Evolutionary conservation across 805 yeast species (phyloP), one percentile per base, ranked within the genome.

Genomic region (Zygosaccharomyces bisporus): DNA sequence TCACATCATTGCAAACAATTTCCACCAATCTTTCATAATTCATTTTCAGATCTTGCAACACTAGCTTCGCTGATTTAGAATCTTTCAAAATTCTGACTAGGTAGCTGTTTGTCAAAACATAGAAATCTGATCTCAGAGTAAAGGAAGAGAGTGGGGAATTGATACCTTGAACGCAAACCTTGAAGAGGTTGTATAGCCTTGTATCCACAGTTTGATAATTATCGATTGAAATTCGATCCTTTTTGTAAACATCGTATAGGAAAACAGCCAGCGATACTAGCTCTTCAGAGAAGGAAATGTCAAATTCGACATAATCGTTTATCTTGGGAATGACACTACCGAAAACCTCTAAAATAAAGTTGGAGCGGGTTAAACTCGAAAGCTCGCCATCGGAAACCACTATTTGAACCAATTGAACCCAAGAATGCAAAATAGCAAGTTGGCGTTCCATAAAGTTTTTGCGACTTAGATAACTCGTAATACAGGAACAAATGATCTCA

Each of bases 391-490:
- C 89, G 4, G 79, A 71, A 4, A 86, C 79, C 35, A 87, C 65
- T 3, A 88, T 79, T 49, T 88, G 87, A 18, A 87, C 80, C 39
- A 90, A 63, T 52, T 81, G 83, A 17, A 82, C 81, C 98, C 98
- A 91, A 0, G 95, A 77, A 56, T 82, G 87, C 21, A 91, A 66
- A 45, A 83, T 78, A 10, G 74, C 66, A 37, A 83, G 66, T 49
- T 84, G 93, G 6, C 71, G 68, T 1, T 71, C 61, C 48, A 73
- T 73, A 52, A 79, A 73, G 31, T 71, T 70, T 34, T 70, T 69
- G 33, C 68, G 69, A n/a, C 77, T 65, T 10, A 77, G 55, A 18
- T 71, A 69, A 52, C 75, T 75, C 0, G 70, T 66, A 23, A 81
- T 54, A 42, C 72, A 71, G 4, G 53, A 42, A 41, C 34, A 69